A percentile compares a stretch with the other conserved stretches of the same genome.
Conservation (phyloP, 2,329 filamentous ascomycete genomes). For the Aspergillus tubingensis region DNA sequence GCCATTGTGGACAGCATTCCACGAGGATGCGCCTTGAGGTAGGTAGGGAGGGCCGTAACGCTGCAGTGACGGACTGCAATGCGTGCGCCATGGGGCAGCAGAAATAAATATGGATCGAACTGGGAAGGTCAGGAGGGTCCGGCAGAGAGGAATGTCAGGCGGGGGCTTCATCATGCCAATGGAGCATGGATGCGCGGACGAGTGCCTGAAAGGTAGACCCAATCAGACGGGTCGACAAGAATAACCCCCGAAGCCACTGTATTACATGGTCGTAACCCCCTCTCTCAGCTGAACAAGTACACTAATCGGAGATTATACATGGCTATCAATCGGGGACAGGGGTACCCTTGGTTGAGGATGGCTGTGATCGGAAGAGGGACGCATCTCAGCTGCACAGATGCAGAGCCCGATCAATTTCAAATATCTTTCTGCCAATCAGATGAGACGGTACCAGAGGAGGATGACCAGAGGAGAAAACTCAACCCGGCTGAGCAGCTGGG, state of each 20-base stretch:
- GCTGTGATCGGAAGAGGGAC: too few relatives aligned
- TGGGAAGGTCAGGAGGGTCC: neutral
- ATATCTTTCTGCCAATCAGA: neutral
- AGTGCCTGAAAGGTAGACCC: neutral
- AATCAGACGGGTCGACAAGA: neutral
- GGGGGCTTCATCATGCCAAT: neutral
- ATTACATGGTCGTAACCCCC: neutral
- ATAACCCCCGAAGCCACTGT: neutral
- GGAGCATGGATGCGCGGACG: neutral
- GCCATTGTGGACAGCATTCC: neutral
- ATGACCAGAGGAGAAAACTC: neutral
- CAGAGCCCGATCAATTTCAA: neutral
- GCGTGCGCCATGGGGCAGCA: neutral
- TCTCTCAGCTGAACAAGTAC: neutral
- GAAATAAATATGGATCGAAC: neutral
- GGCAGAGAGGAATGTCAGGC: neutral
- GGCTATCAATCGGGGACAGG: too few relatives aligned
- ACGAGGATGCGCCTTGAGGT: neutral
- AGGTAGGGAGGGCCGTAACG: neutral
- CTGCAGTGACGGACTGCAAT: neutral
- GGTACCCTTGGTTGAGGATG: too few relatives aligned
- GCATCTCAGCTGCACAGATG: neutral
- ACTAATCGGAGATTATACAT: neutral
- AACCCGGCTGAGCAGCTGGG: neutral
- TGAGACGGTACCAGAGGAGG: neutral